Base-by-base conservation (phyloP, 1,139 yeast genomes). In the Eremothecium sinecaudum region DNA sequence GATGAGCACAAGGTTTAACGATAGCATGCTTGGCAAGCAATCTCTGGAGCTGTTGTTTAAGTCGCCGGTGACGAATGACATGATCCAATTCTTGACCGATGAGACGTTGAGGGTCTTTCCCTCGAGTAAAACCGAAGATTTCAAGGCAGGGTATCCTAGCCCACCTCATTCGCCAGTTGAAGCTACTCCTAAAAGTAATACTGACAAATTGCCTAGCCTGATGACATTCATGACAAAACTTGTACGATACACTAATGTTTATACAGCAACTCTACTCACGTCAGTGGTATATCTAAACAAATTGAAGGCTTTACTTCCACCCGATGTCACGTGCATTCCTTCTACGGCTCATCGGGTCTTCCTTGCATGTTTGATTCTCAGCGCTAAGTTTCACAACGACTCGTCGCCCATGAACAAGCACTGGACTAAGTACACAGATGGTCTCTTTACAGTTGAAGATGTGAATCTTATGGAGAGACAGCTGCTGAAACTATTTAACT, bases 391-490 rank as follows among this genome's bases (percentile, higher is more conserved):
- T 58, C 81, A 77, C 62, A 79, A 79, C 58, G 92, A 80, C 52
- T 73, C 80, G 9, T 74, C 82, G 14, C 86, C 87, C 40, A 74
- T 78, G 51, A 80, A 79, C 58, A 64, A 66, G 45, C 86, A 79
- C 58, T 80, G 92, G 92, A 77, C 83, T 24, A 69, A 67, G 44
- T 76, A 78, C 58, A 77, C 87, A 13, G 86, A 79, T 47, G 84
- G 82, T 2, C 63, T 79, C 28, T 79, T 80, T 58, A 63, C 67
- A 33, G 61, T 68, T 36, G 75, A 75, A 44, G 92, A 80, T 54
- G 75, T 80, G 45, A 79, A 79, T 56, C 63, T 79, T 40, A 80
- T 80, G 86, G 92, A 80, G 59, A 72, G 84, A 56, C 90, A 80
- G 57, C 63, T 80, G 42, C 62, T 79, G 39, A 74, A 67, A 50